phyloP scores from a whole-genome alignment of 2,329 filamentous ascomycete species.

The Penicillium janthinellum region DNA sequence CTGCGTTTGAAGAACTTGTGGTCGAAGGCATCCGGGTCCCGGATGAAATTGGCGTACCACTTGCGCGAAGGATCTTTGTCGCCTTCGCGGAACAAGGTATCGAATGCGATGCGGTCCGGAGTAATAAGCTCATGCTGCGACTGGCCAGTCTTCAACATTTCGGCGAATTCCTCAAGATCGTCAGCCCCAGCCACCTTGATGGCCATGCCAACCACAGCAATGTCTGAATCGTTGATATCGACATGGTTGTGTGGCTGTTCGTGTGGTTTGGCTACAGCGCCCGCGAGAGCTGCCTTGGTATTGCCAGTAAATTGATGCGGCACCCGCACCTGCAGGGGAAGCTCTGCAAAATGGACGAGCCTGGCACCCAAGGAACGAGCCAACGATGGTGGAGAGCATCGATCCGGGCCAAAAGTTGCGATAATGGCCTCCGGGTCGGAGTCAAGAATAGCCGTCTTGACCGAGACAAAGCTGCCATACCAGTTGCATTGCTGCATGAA shows the following conservation, averaged over 20 bases:
- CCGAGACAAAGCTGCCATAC: not conserved
- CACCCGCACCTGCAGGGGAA: not conserved
- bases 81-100: not conserved
- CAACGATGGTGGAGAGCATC: not conserved
- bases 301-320: not conserved
- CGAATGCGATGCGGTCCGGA: not conserved
- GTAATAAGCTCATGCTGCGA: not conserved
- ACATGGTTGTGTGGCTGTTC: not conserved
- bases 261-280: not conserved
- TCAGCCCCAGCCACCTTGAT: not conserved
- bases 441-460: not conserved
- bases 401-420: not conserved
- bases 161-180: not conserved
- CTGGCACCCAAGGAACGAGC: not conserved
- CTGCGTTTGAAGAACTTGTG: constrained; percentile 37
- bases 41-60: constrained; percentile 19
- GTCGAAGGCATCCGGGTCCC: constrained; percentile 30
- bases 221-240: not conserved
- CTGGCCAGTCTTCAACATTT: not conserved
- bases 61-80: not conserved
- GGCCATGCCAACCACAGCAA: not conserved
- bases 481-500: not conserved
- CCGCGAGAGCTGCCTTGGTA: not conserved
- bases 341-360: not conserved
- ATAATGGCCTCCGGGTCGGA: not conserved